A percentile compares a stretch with the other conserved stretches of the same genome.
Evolutionary conservation across 495 filamentous ascomycete species (phyloP).

Genomic region (Hypoxylon intermedium): DNA sequence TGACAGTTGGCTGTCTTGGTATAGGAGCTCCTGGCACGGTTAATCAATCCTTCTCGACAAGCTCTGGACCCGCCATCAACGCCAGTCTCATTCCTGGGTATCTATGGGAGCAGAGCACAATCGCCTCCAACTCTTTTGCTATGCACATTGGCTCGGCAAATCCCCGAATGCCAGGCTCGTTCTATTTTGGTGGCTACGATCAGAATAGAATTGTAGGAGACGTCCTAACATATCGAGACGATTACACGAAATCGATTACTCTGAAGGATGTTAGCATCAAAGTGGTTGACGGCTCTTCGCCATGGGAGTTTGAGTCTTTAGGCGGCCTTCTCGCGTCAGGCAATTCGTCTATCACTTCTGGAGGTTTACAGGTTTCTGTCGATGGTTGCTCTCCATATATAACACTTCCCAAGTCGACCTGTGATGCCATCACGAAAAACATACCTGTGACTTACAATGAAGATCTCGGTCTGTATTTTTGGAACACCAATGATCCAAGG

Average conservation of each 20-base stretch:
- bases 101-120: conserved; percentile 44
- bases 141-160: conserved; percentile 61
- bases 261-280: conserved; percentile 53
- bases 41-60: conserved; percentile 42
- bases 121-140: conserved; percentile 58
- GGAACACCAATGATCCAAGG: conserved; percentile 52
- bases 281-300: conserved; percentile 51
- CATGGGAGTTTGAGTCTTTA: conserved; percentile 47
- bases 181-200: conserved; percentile 62
- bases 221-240: conserved; percentile 39
- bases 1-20: conserved; percentile 45
- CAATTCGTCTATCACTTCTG: conserved; percentile 38
- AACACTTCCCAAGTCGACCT: conserved; percentile 58
- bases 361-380: conserved; percentile 40
- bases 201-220: conserved; percentile 49
- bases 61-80: conserved; percentile 36
- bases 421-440: conserved; percentile 54
- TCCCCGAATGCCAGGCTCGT: conserved; percentile 49
- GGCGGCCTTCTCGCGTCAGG: conserved; percentile 48
- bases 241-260: conserved; percentile 40
- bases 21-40: conserved; percentile 43
- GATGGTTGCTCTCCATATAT: conserved; percentile 57
- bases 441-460: conserved; percentile 55
- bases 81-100: conserved; percentile 45
- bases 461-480: conserved; percentile 56